Conservation (phyloP, 208 protist genomes). For the Herpetomonas tarakana region DNA sequence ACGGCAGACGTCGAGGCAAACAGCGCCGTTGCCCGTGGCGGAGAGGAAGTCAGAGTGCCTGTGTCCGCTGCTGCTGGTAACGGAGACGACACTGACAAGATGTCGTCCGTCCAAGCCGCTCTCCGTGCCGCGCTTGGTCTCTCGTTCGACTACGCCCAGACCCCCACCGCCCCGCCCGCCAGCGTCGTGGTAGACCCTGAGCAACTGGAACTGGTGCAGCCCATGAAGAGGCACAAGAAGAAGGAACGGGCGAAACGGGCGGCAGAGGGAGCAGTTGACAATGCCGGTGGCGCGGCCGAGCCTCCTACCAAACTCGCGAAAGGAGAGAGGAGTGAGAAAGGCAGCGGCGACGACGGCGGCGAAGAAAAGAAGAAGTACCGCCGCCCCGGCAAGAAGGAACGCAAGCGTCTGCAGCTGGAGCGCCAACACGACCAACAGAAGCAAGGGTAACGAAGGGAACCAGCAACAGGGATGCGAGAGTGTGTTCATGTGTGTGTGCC, state of each 20-base stretch:
- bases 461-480: too few relatives aligned
- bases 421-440: not conserved
- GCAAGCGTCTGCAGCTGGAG: constrained; percentile 13
- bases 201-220: constrained; percentile 27
- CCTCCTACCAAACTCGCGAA: constrained; percentile 1
- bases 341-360: not conserved
- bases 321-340: constrained; percentile 5
- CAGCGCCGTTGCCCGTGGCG: not conserved
- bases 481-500: too few relatives aligned
- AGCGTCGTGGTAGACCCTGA: constrained; percentile 37
- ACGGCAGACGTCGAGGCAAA: constrained; percentile 6
- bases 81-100: too few relatives aligned
- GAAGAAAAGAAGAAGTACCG: constrained; percentile 7
- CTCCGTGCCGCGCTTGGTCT: constrained; percentile 39
- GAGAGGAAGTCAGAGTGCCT: not conserved
- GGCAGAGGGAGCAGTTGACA: constrained; percentile 2
- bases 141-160: constrained; percentile 45
- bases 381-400: constrained; percentile 55
- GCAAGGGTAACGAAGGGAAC: not conserved
- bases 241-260: constrained; percentile 1
- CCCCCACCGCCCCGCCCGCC: constrained; percentile 11
- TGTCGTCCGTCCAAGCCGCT: constrained; percentile 14
- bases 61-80: not conserved
- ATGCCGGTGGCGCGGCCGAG: too few relatives aligned
- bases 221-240: constrained; percentile 27